These are phyloP conservation scores for Curvularia sp. DNA, from an alignment of 2,329 filamentous ascomycete species.

Conservation along the genomic window DNA sequence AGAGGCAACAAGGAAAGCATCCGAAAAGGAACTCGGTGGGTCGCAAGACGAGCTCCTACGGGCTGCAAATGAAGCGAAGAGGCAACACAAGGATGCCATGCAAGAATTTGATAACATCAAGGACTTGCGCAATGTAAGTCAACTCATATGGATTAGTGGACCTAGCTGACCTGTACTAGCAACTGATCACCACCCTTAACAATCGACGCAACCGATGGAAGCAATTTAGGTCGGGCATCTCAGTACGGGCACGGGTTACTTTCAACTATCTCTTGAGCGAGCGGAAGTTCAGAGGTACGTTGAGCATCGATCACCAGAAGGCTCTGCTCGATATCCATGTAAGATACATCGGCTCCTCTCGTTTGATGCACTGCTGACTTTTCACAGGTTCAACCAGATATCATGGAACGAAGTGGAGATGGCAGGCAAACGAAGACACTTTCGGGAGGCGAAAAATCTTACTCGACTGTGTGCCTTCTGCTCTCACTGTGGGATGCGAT, in stretches of 20 bases:
- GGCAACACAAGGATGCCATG: slow-evolving; percentile 29
- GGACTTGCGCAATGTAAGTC: slow-evolving; percentile 28
- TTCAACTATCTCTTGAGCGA: slow-evolving; percentile 91
- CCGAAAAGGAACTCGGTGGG: slow-evolving; percentile 46
- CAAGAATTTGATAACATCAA: slow-evolving; percentile 30
- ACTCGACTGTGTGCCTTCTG: slow-evolving; percentile 93
- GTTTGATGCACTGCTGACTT: slow-evolving; percentile 11
- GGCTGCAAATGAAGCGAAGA: slow-evolving; percentile 42
- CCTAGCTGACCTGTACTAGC: slow-evolving; percentile 43
- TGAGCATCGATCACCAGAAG: slow-evolving; percentile 78
- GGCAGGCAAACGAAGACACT: slow-evolving; percentile 89
- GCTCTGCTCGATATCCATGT: slow-evolving; percentile 80
- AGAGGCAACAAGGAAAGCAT: slow-evolving; percentile 33
- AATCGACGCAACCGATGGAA: slow-evolving; percentile 79
- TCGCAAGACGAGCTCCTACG: slow-evolving; percentile 41
- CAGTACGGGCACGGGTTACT: slow-evolving; percentile 80
- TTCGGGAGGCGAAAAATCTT: slow-evolving; percentile 96
- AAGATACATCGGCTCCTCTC: slow-evolving; percentile 5
- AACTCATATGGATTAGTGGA: background rate
- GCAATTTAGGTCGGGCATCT: slow-evolving; percentile 83
- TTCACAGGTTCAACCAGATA: slow-evolving; percentile 66
- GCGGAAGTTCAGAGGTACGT: slow-evolving; percentile 82
- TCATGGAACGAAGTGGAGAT: slow-evolving; percentile 70
- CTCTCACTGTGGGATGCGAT: slow-evolving; percentile 97
- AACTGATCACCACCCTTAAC: slow-evolving; percentile 66